phyloP scores from a whole-genome alignment of 2,329 filamentous ascomycete genomes.

The Xylaria sp. region DNA sequence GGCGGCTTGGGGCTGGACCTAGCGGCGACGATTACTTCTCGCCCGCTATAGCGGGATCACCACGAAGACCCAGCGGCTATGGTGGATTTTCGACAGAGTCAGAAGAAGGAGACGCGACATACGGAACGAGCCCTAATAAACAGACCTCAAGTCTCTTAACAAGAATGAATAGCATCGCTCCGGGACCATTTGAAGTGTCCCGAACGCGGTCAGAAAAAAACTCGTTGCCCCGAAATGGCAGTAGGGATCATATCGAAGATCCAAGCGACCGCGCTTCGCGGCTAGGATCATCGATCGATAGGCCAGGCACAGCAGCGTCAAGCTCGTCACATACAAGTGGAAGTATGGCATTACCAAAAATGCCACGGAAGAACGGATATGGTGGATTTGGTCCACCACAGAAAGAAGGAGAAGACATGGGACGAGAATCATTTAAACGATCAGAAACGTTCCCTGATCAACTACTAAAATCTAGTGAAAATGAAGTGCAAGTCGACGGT shows the following conservation, averaged over 20 bases:
- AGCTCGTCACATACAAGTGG: slow-evolving; percentile 48
- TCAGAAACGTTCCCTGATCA: slow-evolving; percentile 64
- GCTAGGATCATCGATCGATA: slow-evolving; percentile 41
- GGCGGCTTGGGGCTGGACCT: slow-evolving; percentile 56
- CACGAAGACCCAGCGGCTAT: slow-evolving; percentile 61
- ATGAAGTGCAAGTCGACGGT: slow-evolving; percentile 49
- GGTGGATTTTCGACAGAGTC: slow-evolving; percentile 57
- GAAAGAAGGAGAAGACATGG: slow-evolving; percentile 52
- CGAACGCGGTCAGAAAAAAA: slow-evolving; percentile 51
- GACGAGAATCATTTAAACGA: slow-evolving; percentile 55
- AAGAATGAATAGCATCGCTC: slow-evolving; percentile 72
- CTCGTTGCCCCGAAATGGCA: slow-evolving; percentile 49
- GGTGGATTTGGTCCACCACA: slow-evolving; percentile 65
- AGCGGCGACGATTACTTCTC: slow-evolving; percentile 58
- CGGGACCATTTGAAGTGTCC: slow-evolving; percentile 70
- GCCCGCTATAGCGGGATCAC: slow-evolving; percentile 57
- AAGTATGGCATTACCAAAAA: slow-evolving; percentile 52
- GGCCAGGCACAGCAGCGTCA: slow-evolving; percentile 48
- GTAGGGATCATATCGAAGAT: slow-evolving; percentile 38
- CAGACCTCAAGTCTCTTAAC: slow-evolving; percentile 60
- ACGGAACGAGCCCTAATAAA: slow-evolving; percentile 61
- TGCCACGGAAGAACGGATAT: slow-evolving; percentile 64
- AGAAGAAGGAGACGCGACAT: slow-evolving; percentile 54
- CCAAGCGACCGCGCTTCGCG: slow-evolving; percentile 42
- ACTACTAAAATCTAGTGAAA: slow-evolving; percentile 42